Evolutionary conservation across 1,284 basidiomycete species (phyloP).

Genomic region (Ustilago sp.): DNA sequence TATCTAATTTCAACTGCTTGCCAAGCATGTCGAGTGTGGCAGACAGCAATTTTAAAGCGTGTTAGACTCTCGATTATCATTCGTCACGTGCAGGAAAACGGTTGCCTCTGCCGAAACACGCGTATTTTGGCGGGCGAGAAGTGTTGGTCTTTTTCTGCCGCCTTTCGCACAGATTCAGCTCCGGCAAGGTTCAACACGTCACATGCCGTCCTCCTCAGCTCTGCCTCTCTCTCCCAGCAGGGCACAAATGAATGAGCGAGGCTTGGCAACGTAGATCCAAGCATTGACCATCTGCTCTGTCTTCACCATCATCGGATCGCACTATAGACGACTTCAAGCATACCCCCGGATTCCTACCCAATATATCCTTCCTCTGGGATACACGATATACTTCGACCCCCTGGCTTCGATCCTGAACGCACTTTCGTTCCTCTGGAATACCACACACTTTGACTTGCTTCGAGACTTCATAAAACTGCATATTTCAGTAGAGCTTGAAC

Average conservation of each 20-base stretch:
- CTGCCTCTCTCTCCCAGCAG: background rate
- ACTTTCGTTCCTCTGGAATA: background rate
- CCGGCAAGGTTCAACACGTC: constrained; percentile 1
- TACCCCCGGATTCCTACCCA: too few relatives aligned
- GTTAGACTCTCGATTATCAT: background rate
- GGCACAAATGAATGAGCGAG: too few relatives aligned
- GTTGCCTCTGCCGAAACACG: background rate
- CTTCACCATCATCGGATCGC: too few relatives aligned
- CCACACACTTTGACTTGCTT: background rate
- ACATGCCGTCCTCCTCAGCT: background rate
- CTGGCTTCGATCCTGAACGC: too few relatives aligned
- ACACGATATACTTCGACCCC: background rate
- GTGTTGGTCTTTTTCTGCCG: constrained; percentile 1
- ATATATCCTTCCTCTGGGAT: too few relatives aligned
- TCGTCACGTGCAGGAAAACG: constrained; percentile 3
- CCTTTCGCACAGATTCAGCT: background rate
- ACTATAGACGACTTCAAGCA: too few relatives aligned
- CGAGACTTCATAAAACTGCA: constrained; percentile 1
- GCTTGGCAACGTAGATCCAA: background rate
- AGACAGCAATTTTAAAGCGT: background rate
- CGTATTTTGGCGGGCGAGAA: background rate
- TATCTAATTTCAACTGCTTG: too few relatives aligned
- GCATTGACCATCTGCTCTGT: background rate
- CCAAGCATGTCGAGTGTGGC: background rate
- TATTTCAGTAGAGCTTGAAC: background rate